Conservation (phyloP, 2,329 filamentous ascomycete species). For the Pseudocercospora pini-densiflorae region DNA sequence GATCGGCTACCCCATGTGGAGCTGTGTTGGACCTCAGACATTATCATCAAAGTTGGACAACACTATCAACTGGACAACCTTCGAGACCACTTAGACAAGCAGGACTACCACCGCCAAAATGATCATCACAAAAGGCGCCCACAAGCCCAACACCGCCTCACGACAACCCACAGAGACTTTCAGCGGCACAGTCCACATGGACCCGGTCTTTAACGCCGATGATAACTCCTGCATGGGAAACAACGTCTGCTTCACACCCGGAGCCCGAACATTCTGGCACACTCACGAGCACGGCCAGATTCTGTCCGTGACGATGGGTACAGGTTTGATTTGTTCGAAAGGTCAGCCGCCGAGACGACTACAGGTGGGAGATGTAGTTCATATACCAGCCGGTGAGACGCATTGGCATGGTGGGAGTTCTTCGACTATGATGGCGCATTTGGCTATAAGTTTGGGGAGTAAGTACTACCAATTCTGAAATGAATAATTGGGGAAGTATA, state of each 20-base stretch:
- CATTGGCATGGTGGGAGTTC: constrained; percentile 54
- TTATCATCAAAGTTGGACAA: too few species aligned
- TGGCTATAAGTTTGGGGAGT: constrained; percentile 44
- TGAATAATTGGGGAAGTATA: background rate
- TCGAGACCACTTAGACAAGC: too few species aligned
- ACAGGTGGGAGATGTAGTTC: constrained; percentile 48
- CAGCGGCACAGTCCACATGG: constrained; percentile 37
- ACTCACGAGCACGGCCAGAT: constrained; percentile 52
- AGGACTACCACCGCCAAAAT: constrained; percentile 20
- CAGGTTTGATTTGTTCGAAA: constrained; percentile 50
- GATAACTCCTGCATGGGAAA: constrained; percentile 39
- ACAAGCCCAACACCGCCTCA: constrained; percentile 33
- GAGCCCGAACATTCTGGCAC: constrained; percentile 53
- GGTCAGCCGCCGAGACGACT: constrained; percentile 44
- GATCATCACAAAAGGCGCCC: constrained; percentile 36
- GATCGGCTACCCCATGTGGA: constrained; percentile 14
- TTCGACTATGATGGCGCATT: constrained; percentile 47
- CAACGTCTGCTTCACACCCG: constrained; percentile 50
- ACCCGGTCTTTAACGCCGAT: constrained; percentile 36
- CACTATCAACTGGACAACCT: too few species aligned
- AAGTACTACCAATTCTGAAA: constrained; percentile 14
- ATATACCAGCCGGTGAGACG: constrained; percentile 46
- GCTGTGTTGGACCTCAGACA: background rate
- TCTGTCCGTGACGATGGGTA: constrained; percentile 46
- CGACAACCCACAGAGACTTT: constrained; percentile 37